phyloP scores from a whole-genome alignment of 192 early-diverging fungal genomes.

The Dissophora ornata region DNA sequence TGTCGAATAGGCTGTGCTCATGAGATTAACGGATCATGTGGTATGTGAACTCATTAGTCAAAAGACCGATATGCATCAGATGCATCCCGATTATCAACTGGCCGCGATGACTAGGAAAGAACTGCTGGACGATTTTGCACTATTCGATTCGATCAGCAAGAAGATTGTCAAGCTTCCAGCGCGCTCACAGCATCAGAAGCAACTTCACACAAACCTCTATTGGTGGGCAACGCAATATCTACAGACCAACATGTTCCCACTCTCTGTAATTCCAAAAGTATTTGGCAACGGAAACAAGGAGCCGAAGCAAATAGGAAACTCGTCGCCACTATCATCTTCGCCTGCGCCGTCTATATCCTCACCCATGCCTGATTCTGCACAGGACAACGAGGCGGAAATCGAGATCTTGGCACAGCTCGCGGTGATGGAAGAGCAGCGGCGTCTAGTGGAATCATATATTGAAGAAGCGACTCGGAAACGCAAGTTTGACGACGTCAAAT shows the following conservation, averaged over 20 bases:
- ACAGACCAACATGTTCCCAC: constrained; percentile 82
- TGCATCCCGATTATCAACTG: constrained; percentile 65
- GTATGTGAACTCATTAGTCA: too few relatives aligned
- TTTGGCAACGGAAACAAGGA: constrained; percentile 42
- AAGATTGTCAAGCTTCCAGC: constrained; percentile 67
- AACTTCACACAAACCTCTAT: constrained; percentile 74
- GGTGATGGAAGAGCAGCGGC: constrained; percentile 76
- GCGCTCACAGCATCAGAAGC: constrained; percentile 57
- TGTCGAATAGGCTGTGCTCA: not conserved
- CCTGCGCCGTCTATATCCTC: constrained; percentile 42
- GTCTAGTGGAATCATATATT: constrained; percentile 71
- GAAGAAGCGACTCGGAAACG: constrained; percentile 71
- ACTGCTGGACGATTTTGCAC: constrained; percentile 71
- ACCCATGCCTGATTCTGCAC: constrained; percentile 9
- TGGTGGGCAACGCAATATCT: constrained; percentile 74
- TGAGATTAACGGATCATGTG: too few relatives aligned
- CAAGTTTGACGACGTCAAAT: constrained; percentile 77
- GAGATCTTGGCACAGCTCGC: constrained; percentile 56
- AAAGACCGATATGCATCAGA: constrained; percentile 56
- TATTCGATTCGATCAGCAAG: constrained; percentile 71
- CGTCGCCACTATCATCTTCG: constrained; percentile 12
- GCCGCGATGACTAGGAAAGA: constrained; percentile 73
- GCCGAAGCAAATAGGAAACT: constrained; percentile 12
- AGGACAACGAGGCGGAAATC: constrained; percentile 39
- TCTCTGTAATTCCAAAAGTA: constrained; percentile 74